Conservation (phyloP, 2,329 filamentous ascomycete genomes). For the Ceratocystiopsis sp. region DNA sequence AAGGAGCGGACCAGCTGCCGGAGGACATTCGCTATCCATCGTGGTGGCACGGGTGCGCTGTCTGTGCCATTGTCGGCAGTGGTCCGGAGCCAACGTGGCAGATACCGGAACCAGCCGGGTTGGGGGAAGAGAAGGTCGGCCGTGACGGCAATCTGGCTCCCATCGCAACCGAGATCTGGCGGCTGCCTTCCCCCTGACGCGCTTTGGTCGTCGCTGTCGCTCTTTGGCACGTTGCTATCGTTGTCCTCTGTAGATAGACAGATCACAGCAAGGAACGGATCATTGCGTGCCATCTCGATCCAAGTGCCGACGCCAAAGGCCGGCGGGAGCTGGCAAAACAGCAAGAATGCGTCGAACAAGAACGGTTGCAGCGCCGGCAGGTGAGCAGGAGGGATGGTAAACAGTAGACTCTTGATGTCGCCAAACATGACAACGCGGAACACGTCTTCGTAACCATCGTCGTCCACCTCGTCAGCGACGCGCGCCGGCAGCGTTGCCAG, state of each 20-base stretch:
- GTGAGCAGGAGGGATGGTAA: constrained; percentile 26
- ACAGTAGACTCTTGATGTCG: constrained; percentile 51
- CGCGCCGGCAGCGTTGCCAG: constrained; percentile 48
- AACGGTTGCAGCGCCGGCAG: constrained; percentile 21
- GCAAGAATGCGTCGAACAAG: constrained; percentile 53
- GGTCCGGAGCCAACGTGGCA: constrained; percentile 6
- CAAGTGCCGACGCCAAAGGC: constrained; percentile 13
- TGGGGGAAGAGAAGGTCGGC: constrained; percentile 20
- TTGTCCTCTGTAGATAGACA: too few species aligned
- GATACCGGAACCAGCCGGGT: constrained; percentile 7
- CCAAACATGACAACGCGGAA: constrained; percentile 66
- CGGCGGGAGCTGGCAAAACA: constrained; percentile 49
- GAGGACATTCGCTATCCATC: constrained; percentile 36
- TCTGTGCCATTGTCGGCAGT: constrained; percentile 13
- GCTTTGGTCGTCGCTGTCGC: too few species aligned
- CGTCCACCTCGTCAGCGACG: constrained; percentile 54
- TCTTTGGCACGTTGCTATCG: neutral
- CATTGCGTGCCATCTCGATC: constrained; percentile 24
- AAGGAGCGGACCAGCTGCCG: constrained; percentile 34
- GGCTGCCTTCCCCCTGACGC: neutral
- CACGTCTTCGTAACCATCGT: constrained; percentile 65
- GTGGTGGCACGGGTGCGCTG: constrained; percentile 18
- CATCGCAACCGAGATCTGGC: constrained; percentile 5
- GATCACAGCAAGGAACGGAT: constrained; percentile 28
- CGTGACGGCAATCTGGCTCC: constrained; percentile 18